A percentile compares a stretch with the other conserved stretches of the same genome.
Evolutionary conservation across 352 stramenopile species (phyloP).

Genomic region (Pythium biforme): DNA sequence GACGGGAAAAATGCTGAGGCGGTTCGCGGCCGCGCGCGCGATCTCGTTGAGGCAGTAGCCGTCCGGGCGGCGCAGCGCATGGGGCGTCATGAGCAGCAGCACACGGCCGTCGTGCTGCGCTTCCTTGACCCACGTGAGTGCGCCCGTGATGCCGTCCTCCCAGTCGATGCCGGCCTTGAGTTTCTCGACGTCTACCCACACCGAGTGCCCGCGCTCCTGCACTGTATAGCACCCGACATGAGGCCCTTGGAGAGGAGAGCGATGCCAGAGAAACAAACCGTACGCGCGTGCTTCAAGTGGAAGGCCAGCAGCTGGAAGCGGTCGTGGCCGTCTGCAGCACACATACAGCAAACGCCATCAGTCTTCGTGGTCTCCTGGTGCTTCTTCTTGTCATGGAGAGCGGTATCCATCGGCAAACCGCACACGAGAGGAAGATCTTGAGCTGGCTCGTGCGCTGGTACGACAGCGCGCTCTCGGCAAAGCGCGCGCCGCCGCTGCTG

Average conservation of each 20-base stretch:
- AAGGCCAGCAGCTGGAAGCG: conserved; percentile 71
- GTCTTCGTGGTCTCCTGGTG: too few relatives aligned
- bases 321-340: conserved; percentile 60
- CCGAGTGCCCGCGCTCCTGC: conserved; percentile 53
- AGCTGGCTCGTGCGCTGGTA: conserved; percentile 51
- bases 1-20: conserved; percentile 70
- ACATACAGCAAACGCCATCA: too few relatives aligned
- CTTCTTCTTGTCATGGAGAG: too few relatives aligned
- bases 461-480: conserved; percentile 10
- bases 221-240: conserved; percentile 29
- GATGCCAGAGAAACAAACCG: too few relatives aligned
- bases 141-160: conserved; percentile 69
- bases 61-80: conserved; percentile 66
- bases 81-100: conserved; percentile 76
- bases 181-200: conserved; percentile 75
- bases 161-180: conserved; percentile 71
- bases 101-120: conserved; percentile 68
- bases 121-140: conserved; percentile 66
- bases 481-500: neutral
- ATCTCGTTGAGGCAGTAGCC: conserved; percentile 84
- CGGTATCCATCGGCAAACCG: too few relatives aligned
- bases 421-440: conserved; percentile 79
- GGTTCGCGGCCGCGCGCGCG: conserved; percentile 51
- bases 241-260: too few relatives aligned
- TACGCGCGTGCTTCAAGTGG: conserved; percentile 61